These are phyloP conservation scores for Meripilus lineatus DNA, from an alignment of 1,284 basidiomycete genomes.

Conservation along the genomic window DNA sequence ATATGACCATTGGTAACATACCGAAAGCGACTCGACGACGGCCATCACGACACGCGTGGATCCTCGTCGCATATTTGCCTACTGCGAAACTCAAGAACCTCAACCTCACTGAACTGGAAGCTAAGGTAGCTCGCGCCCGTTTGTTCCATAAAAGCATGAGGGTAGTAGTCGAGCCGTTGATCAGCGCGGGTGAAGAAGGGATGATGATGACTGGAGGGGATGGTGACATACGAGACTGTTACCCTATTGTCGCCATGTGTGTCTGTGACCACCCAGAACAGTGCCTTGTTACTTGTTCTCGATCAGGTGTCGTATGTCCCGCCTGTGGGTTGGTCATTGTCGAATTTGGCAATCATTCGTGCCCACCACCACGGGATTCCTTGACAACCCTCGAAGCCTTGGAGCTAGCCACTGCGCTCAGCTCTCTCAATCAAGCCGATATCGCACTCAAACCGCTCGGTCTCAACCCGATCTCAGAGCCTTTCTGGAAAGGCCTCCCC, in stretches of 20 bases:
- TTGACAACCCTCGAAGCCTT: slow-evolving; percentile 10
- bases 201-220: slow-evolving; percentile 20
- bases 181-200: slow-evolving; percentile 11
- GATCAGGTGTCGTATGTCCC: slow-evolving; percentile 18
- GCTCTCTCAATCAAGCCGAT: slow-evolving; percentile 8
- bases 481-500: too few species aligned
- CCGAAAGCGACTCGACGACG: slow-evolving; percentile 34
- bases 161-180: slow-evolving; percentile 15
- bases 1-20: slow-evolving; percentile 40
- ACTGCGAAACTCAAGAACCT: slow-evolving; percentile 28
- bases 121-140: slow-evolving; percentile 14
- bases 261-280: slow-evolving; percentile 28
- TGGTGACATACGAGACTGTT: slow-evolving; percentile 17
- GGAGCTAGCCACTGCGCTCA: background rate
- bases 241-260: slow-evolving; percentile 23
- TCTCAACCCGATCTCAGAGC: slow-evolving; percentile 40
- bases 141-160: slow-evolving; percentile 21
- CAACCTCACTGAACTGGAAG: slow-evolving; percentile 15
- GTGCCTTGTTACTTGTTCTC: slow-evolving; percentile 17
- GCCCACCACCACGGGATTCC: slow-evolving; percentile 7
- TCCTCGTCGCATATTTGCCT: slow-evolving; percentile 37
- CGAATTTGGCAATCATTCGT: slow-evolving; percentile 7
- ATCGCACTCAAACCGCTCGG: slow-evolving; percentile 24
- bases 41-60: too few species aligned
- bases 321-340: slow-evolving; percentile 9